phyloP scores from a whole-genome alignment of 306 rosid genomes.

The Prunus mongolica region DNA sequence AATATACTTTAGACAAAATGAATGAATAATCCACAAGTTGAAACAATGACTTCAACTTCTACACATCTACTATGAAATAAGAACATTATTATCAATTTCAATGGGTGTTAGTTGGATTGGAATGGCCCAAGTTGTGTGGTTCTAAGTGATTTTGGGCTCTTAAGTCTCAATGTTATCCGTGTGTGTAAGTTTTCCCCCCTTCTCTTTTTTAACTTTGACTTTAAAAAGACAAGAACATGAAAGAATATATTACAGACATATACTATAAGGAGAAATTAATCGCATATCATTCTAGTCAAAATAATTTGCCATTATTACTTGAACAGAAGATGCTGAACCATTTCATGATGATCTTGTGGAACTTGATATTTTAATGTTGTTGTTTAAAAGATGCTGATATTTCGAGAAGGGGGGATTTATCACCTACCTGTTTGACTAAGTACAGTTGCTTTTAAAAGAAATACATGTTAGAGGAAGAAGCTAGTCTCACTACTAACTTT shows the following conservation, averaged over 20 bases:
- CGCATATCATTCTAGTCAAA: background rate
- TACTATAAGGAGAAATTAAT: background rate
- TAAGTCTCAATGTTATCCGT: no score
- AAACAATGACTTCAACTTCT: background rate
- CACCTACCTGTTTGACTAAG: slow-evolving; percentile 4
- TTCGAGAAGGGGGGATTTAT: background rate
- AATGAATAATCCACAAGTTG: background rate
- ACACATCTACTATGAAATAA: background rate
- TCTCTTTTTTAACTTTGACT: no score
- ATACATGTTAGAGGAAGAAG: background rate
- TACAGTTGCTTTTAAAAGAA: background rate
- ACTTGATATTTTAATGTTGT: background rate
- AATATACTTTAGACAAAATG: background rate
- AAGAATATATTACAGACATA: background rate
- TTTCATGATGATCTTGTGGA: background rate
- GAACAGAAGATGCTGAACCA: background rate
- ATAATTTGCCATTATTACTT: background rate
- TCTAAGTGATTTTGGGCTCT: no score
- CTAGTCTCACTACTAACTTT: background rate
- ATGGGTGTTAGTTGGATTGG: no score
- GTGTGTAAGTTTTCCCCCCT: no score
- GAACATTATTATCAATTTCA: no score
- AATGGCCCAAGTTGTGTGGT: no score
- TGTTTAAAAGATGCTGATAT: background rate
- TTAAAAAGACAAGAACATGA: background rate